phyloP scores from a whole-genome alignment of 371 early-diverging fungal genomes.

The Rhizopus stolonifer region DNA sequence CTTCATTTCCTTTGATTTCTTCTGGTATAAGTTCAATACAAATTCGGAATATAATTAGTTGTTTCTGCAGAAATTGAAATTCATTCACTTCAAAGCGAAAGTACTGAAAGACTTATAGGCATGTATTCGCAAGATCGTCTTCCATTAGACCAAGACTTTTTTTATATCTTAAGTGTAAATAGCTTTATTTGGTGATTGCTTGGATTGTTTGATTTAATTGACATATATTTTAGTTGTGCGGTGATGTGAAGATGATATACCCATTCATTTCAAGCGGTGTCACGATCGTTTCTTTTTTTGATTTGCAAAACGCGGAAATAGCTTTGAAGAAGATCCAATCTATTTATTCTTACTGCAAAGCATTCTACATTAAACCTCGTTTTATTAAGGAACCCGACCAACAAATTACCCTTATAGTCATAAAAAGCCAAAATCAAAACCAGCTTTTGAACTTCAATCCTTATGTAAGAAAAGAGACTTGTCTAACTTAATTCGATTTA shows the following conservation, averaged over 20 bases:
- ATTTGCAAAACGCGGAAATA: slow-evolving; percentile 2
- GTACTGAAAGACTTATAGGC: not conserved
- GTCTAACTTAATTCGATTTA: no score
- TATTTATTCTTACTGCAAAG: not conserved
- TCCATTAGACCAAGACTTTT: not conserved
- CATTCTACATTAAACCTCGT: slow-evolving; percentile 8
- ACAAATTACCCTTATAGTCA: slow-evolving; percentile 5
- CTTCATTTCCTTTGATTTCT: not conserved
- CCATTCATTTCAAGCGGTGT: slow-evolving; percentile 4
- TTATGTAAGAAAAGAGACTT: no score
- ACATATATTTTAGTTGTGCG: not conserved
- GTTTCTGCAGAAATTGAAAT: not conserved
- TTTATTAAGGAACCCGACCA: not conserved
- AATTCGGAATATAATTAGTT: not conserved
- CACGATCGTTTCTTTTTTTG: slow-evolving; percentile 14
- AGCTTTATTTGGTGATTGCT: not conserved
- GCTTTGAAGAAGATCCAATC: not conserved
- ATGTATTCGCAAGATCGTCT: not conserved
- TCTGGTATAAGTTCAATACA: not conserved
- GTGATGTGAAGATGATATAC: slow-evolving; percentile 10
- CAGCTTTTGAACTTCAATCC: no score
- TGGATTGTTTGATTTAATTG: not conserved
- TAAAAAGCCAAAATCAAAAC: not conserved
- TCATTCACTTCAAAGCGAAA: not conserved
- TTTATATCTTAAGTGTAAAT: not conserved